Evolutionary conservation across 2,329 filamentous ascomycete species (phyloP).

Genomic region (Alternaria atra): DNA sequence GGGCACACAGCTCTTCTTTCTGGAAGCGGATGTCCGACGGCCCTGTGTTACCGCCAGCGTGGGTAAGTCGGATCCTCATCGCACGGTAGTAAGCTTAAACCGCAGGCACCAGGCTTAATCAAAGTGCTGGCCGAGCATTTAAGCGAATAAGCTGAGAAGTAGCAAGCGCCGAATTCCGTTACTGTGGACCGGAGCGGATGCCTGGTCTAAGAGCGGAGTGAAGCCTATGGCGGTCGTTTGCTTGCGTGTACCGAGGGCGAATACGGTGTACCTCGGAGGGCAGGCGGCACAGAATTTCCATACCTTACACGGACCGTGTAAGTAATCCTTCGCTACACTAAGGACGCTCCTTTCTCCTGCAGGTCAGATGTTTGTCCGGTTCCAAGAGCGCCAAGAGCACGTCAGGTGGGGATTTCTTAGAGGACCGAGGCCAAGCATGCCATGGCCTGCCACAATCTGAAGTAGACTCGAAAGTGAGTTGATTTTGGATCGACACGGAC

Average conservation of each 20-base stretch:
- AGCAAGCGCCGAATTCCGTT: slow-evolving; percentile 37
- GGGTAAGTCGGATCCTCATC: slow-evolving; percentile 38
- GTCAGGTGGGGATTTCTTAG: slow-evolving; percentile 16
- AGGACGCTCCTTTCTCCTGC: slow-evolving; percentile 1
- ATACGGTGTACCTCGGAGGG: not conserved
- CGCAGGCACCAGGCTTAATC: slow-evolving; percentile 43
- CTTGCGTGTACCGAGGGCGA: not conserved
- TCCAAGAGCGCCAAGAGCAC: slow-evolving; percentile 15
- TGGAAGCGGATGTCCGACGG: slow-evolving; percentile 15
- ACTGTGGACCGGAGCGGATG: slow-evolving; percentile 44
- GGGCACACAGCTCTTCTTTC: slow-evolving; percentile 11
- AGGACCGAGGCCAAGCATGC: slow-evolving; percentile 35
- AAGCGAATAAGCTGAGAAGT: slow-evolving; percentile 35
- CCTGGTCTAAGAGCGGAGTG: slow-evolving; percentile 30
- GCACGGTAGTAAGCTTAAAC: slow-evolving; percentile 48
- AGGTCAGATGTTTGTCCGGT: slow-evolving; percentile 4
- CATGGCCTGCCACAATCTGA: slow-evolving; percentile 13
- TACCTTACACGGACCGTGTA: not conserved
- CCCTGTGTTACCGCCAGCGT: slow-evolving; percentile 36
- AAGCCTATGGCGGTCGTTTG: slow-evolving; percentile 6
- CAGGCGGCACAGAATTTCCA: not conserved
- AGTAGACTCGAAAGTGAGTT: slow-evolving; percentile 10
- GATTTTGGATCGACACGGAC: slow-evolving; percentile 20
- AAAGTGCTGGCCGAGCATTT: slow-evolving; percentile 30
- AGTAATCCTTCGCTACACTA: not conserved